Evolutionary conservation across 345 rosid species (phyloP).

Genomic region (Ceriops zippeliana): DNA sequence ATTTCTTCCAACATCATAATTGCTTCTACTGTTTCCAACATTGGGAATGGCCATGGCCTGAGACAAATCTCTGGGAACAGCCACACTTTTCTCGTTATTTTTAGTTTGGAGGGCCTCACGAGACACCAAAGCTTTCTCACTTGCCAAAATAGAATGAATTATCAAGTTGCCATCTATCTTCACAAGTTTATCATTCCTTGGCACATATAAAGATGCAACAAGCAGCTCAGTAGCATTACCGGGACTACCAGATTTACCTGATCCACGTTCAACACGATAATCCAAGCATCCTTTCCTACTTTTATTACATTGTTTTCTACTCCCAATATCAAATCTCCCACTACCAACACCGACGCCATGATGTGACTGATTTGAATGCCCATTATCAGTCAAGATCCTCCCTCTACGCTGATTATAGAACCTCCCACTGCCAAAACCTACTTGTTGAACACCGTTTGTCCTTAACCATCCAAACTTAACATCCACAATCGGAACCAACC

Average conservation of each 20-base stretch:
- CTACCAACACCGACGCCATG: slow-evolving; percentile 30
- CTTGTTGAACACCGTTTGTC: slow-evolving; percentile 30
- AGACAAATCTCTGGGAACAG: slow-evolving; percentile 44
- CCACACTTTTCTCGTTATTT: slow-evolving; percentile 47
- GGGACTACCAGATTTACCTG: slow-evolving; percentile 22
- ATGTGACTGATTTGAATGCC: slow-evolving; percentile 44
- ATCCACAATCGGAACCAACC: slow-evolving; percentile 67
- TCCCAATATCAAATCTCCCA: slow-evolving; percentile 25
- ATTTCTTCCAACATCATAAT: not conserved
- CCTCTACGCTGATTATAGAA: slow-evolving; percentile 45
- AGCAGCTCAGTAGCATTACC: slow-evolving; percentile 68
- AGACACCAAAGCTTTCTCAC: slow-evolving; percentile 82
- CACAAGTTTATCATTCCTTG: slow-evolving; percentile 93
- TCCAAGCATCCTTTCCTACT: slow-evolving; percentile 29
- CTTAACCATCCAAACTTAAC: slow-evolving; percentile 52
- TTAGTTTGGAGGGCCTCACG: slow-evolving; percentile 34
- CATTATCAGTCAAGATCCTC: slow-evolving; percentile 56
- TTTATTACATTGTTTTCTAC: slow-evolving; percentile 35
- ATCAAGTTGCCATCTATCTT: slow-evolving; percentile 98
- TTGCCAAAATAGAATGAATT: slow-evolving; percentile 84
- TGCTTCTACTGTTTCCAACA: slow-evolving; percentile 33
- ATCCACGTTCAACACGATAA: slow-evolving; percentile 17
- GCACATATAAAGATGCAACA: slow-evolving; percentile 88
- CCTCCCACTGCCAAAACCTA: slow-evolving; percentile 41
- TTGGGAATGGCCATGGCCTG: slow-evolving; percentile 62